These are phyloP conservation scores for sorghum (Sorghum bicolor) DNA, from an alignment of 176 grass and related monocot genomes.

Conservation along the genomic window Sorghum_bicolor_NCBIv3 NC_012872.2:71515501-71516000, in stretches of 20 bases:
- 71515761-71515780: no score
- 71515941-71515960: conserved; percentile 36
- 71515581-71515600: conserved; percentile 7
- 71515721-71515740: background rate
- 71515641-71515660: background rate
- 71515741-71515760: background rate
- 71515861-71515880: background rate
- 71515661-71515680: background rate
- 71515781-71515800: background rate
- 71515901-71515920: conserved; percentile 17
- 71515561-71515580: background rate
- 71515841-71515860: background rate
- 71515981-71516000: conserved; percentile 39
- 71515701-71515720: background rate
- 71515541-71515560: background rate
- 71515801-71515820: conserved; percentile 30
- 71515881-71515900: conserved; percentile 19
- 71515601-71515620: conserved; percentile 12
- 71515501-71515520: conserved; percentile 1
- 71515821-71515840: background rate
- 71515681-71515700: background rate
- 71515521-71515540: background rate
- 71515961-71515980: conserved; percentile 27
- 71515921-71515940: conserved; percentile 21
- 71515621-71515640: background rate